Percentiles rank a stretch among this genome's conserved stretches.
Conservation (phyloP, 2,329 filamentous ascomycete species). For the Calonectria montana region DNA sequence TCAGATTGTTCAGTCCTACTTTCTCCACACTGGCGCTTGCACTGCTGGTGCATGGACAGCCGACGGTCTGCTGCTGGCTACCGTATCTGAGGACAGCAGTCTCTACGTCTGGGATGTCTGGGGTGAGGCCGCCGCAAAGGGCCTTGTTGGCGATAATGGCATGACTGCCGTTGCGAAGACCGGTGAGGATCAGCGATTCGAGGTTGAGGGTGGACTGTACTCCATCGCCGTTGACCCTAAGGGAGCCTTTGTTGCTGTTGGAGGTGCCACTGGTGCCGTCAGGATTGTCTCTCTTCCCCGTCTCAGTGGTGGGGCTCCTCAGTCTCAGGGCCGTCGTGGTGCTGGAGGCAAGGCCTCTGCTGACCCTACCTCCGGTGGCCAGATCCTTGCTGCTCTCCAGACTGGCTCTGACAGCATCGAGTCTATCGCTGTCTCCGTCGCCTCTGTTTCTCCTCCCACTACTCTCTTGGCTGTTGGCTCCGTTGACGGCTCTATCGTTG, state of each 20-base stretch:
- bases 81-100: conserved; percentile 88
- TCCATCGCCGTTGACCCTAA: conserved; percentile 85
- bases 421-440: conserved; percentile 71
- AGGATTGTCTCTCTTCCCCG: conserved; percentile 87
- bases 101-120: conserved; percentile 95
- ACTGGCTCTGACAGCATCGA: conserved; percentile 83
- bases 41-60: conserved; percentile 93
- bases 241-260: conserved; percentile 83
- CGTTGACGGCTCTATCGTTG: conserved; percentile 81
- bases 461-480: conserved; percentile 73
- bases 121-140: conserved; percentile 75
- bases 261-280: conserved; percentile 88
- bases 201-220: conserved; percentile 91
- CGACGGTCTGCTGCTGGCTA: conserved; percentile 87
- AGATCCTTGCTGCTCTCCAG: conserved; percentile 85
- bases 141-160: conserved; percentile 63
- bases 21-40: conserved; percentile 86
- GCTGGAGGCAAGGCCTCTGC: conserved; percentile 48
- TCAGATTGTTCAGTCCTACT: conserved; percentile 90
- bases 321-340: conserved; percentile 36
- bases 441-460: conserved; percentile 56
- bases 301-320: conserved; percentile 47
- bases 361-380: conserved; percentile 57
- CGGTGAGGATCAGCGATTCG: conserved; percentile 86
- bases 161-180: conserved; percentile 82